Conservation (phyloP, 257 asterid species). For the Jaltomata sinuosa region DNA sequence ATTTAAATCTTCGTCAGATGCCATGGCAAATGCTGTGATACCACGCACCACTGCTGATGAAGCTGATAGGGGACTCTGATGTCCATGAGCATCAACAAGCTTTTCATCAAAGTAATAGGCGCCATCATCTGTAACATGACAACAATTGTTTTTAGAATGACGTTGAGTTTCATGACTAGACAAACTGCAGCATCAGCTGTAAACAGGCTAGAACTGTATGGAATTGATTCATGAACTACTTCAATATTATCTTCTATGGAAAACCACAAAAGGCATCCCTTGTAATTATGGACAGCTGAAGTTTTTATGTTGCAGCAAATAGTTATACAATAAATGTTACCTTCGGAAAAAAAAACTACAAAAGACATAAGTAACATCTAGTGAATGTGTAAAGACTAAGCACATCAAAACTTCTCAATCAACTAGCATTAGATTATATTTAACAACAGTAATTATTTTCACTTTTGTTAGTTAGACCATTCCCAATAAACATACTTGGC, state of each 20-base stretch:
- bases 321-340: not conserved
- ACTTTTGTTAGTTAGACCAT: not conserved
- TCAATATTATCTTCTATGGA: not conserved
- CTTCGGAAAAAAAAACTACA: not conserved
- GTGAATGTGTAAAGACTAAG: not conserved
- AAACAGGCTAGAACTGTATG: not conserved
- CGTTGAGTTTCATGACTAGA: not conserved
- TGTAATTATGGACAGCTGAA: not conserved
- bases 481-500: not conserved
- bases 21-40: conserved; percentile 59
- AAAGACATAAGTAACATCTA: not conserved
- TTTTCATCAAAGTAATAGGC: conserved; percentile 83
- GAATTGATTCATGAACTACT: not conserved
- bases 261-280: not conserved
- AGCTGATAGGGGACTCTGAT: conserved; percentile 77
- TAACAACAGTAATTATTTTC: not conserved
- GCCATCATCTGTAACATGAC: conserved; percentile 60
- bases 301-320: not conserved
- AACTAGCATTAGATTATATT: not conserved
- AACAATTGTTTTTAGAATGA: not conserved
- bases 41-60: conserved; percentile 86
- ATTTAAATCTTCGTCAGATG: conserved; percentile 52
- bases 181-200: not conserved
- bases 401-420: not conserved
- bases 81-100: conserved; percentile 62